Evolutionary conservation across 805 yeast species (phyloP), one percentile per base, ranked within the genome.

Genomic region (Komagataella phaffii): DNA sequence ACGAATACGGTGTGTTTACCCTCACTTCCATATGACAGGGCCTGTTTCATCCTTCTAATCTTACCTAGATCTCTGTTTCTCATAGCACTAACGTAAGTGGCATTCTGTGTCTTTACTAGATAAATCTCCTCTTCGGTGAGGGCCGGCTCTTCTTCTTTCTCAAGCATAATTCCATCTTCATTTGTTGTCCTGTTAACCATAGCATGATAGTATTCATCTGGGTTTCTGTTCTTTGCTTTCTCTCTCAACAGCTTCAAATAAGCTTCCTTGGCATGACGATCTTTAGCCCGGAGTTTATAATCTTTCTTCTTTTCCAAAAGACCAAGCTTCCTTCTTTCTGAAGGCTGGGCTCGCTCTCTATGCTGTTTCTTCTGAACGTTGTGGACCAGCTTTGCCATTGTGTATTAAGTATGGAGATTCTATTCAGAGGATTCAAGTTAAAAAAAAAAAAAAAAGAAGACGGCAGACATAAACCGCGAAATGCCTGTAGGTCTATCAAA

Each of bases 361-460:
- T 93, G 99, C 72, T 93, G 98, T 63, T 88, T 93, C 73, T 95
- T 93, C 67, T 91, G 97, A 8, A 91, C 83, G 62, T 88, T 86
- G 65, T 90, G 97, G 10, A 85, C 91, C 40, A 85, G 69, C 57
- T 83, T 85, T 43, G 85, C 85, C 95, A 87, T 87, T n/a, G 7
- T 49, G 8, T 14, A 17, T 36, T 7, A n/a, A 23, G 17, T 3
- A 19, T 7, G 17, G 17, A 17, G 17, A 17, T 17, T 17, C 17
- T 21, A 21, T n/a, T 46, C 17, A 24, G 18, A 46, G 21, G 17
- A 19, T 21, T 8, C 12, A 46, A 46, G 18, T 14, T 30, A 14
- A 30, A 10, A 30, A 44, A 44, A 44, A 44, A 44, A 44, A 44
- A 44, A 12, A 12, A 17, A 17, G 14, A 7, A 7, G 23, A 17